phyloP scores from a whole-genome alignment of 495 filamentous ascomycete species.

The Pyrenula aspistea region DNA sequence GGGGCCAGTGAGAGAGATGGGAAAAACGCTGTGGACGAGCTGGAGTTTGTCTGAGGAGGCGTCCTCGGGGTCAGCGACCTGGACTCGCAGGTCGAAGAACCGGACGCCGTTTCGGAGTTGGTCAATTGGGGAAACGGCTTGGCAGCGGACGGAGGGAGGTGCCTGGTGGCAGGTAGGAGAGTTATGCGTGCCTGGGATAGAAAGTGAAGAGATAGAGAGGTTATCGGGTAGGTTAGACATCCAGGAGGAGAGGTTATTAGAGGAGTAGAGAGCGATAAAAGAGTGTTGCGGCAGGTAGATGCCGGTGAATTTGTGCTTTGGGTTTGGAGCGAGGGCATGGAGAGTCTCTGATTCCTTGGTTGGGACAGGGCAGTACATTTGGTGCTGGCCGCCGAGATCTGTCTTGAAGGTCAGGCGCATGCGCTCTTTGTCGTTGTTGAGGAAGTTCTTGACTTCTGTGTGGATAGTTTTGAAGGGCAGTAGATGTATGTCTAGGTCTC shows the following conservation, averaged over 20 bases:
- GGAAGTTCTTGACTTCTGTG: constrained; percentile 39
- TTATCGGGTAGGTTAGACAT: constrained; percentile 62
- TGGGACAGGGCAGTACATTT: constrained; percentile 47
- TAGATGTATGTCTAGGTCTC: constrained; percentile 43
- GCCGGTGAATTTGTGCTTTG: constrained; percentile 52
- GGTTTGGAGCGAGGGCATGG: constrained; percentile 39
- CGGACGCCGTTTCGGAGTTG: constrained; percentile 87
- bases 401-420: constrained; percentile 52
- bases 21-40: constrained; percentile 70
- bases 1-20: constrained; percentile 54
- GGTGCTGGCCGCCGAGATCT: constrained; percentile 42
- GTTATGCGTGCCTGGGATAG: constrained; percentile 95
- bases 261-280: constrained; percentile 68
- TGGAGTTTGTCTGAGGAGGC: constrained; percentile 41
- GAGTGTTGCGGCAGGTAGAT: constrained; percentile 54
- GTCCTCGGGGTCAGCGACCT: constrained; percentile 45
- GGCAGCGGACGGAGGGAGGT: constrained; percentile 87
- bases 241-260: constrained; percentile 60
- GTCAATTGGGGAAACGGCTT: constrained; percentile 59
- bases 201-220: constrained; percentile 64
- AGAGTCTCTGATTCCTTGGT: constrained; percentile 42
- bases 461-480: constrained; percentile 43
- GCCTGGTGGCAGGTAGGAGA: constrained; percentile 72
- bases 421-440: constrained; percentile 35
- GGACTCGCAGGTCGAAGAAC: constrained; percentile 85